phyloP scores from a whole-genome alignment of 257 asterid species.

The Catharanthus roseus region DNA sequence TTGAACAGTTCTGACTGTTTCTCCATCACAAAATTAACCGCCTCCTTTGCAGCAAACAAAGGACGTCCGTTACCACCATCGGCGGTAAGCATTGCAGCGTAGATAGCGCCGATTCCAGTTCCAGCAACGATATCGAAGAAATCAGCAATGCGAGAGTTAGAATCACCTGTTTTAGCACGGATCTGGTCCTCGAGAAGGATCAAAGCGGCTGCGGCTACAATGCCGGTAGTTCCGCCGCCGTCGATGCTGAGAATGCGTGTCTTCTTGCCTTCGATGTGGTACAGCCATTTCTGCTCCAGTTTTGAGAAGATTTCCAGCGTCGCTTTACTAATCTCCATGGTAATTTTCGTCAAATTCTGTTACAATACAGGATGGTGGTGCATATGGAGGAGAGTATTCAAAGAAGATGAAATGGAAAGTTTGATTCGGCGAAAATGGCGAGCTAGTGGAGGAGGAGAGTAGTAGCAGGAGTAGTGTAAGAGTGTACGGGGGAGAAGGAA shows the following conservation, averaged over 20 bases:
- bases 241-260: conserved; percentile 73
- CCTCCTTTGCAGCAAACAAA: conserved; percentile 54
- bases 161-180: conserved; percentile 59
- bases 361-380: neutral
- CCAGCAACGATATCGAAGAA: conserved; percentile 83
- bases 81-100: conserved; percentile 73
- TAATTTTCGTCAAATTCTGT: neutral
- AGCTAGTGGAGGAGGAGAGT: neutral
- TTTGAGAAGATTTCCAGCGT: conserved; percentile 83
- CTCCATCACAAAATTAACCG: conserved; percentile 44
- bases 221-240: conserved; percentile 70
- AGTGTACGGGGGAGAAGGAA: neutral
- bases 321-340: conserved; percentile 66
- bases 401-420: neutral
- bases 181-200: conserved; percentile 77
- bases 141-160: conserved; percentile 61
- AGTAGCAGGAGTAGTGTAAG: neutral
- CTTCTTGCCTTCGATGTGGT: conserved; percentile 70
- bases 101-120: conserved; percentile 78
- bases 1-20: conserved; percentile 45
- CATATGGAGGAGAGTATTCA: neutral
- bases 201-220: conserved; percentile 59
- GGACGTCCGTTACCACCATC: conserved; percentile 73
- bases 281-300: conserved; percentile 89
- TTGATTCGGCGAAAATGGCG: neutral